Evolutionary conservation across 805 yeast genomes (phyloP).

Genomic region (Pichia membranifaciens): DNA sequence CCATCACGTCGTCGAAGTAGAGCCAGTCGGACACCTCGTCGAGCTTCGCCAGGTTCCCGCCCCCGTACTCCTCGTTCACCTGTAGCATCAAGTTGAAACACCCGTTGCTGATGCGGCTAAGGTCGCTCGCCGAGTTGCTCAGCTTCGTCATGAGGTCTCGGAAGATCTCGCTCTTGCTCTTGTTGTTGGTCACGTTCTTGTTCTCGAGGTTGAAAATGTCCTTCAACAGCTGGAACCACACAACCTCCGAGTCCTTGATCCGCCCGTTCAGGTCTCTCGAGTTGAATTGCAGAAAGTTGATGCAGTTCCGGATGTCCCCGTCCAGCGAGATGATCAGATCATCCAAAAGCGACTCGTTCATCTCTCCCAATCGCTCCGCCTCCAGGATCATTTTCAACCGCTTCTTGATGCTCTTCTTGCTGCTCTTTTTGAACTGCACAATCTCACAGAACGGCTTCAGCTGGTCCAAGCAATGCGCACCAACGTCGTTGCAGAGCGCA

Average conservation of each 20-base stretch:
- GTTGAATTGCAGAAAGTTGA: conserved; percentile 75
- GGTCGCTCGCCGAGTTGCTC: conserved; percentile 38
- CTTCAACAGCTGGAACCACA: conserved; percentile 65
- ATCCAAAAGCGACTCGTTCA: conserved; percentile 47
- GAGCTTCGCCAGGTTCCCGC: conserved; percentile 46
- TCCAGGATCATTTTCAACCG: conserved; percentile 48
- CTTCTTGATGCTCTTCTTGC: conserved; percentile 39
- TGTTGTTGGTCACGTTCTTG: conserved; percentile 38
- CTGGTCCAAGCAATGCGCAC: conserved; percentile 66
- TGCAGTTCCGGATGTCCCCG: conserved; percentile 80
- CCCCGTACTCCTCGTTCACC: conserved; percentile 42
- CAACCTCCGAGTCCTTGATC: conserved; percentile 52
- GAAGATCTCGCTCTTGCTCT: conserved; percentile 40
- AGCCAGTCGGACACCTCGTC: conserved; percentile 69
- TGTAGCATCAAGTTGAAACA: conserved; percentile 57
- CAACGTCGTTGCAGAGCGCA: conserved; percentile 86
- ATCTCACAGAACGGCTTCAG: conserved; percentile 71
- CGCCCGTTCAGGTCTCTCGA: conserved; percentile 9
- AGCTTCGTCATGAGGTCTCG: conserved; percentile 25
- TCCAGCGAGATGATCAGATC: conserved; percentile 67
- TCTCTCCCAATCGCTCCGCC: conserved; percentile 42
- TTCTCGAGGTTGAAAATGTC: conserved; percentile 41
- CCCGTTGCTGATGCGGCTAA: conserved; percentile 64
- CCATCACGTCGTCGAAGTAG: conserved; percentile 59
- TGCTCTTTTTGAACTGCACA: conserved; percentile 57